Evolutionary conservation across 495 filamentous ascomycete species (phyloP), one percentile per base, ranked within the genome.

Genomic region (Lichenothelia convexa): DNA sequence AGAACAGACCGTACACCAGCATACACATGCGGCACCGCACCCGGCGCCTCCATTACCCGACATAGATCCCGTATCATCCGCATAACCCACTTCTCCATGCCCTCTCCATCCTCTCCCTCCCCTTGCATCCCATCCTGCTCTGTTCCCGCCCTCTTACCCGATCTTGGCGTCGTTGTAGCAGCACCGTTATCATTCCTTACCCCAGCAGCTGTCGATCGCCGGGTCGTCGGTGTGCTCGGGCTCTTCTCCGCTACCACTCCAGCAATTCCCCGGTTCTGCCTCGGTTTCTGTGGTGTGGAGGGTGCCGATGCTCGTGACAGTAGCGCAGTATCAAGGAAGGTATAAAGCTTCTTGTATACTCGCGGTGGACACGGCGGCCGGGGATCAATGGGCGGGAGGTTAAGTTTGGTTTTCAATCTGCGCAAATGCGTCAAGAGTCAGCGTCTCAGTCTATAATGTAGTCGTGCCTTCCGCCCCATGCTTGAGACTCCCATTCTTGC

Each of bases 281-380:
- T 45, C 55, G 50, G 23, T 48, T 54, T 47, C 1, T 24, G 40
- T 18, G 45, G 29, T 36, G 42, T 35, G 51, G 44, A 26, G 38
- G 40, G 32, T 56, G 39, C 27, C 36, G 42, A 16, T 35, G 37
- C 21, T n/a, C n/a, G n/a, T n/a, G n/a, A n/a, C 22, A 71, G 62
- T 5, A 94, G 63, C 17, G 75, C 73, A 32, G 68, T 71, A 37
- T 87, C 74, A 32, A 97, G 73, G 50, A 83, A 82, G 27, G 60
- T 57, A 56, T 85, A 84, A 27, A 97, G 67, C 46, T 79, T 80
- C 47, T 79, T 79, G 59, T 95, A 97, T 20, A 78, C 64, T 45
- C 71, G 70, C 7, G 84, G 85, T 24, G 75, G 75, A 43, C 84
- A 80, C 12, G 89, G 91, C 4, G 89, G 83, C 13, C 71, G 73